Percentiles rank a stretch among this genome's conserved stretches.
Evolutionary conservation across 176 grass and related monocot genomes (phyloP).

Genomic region (Chloris gayana): DNA sequence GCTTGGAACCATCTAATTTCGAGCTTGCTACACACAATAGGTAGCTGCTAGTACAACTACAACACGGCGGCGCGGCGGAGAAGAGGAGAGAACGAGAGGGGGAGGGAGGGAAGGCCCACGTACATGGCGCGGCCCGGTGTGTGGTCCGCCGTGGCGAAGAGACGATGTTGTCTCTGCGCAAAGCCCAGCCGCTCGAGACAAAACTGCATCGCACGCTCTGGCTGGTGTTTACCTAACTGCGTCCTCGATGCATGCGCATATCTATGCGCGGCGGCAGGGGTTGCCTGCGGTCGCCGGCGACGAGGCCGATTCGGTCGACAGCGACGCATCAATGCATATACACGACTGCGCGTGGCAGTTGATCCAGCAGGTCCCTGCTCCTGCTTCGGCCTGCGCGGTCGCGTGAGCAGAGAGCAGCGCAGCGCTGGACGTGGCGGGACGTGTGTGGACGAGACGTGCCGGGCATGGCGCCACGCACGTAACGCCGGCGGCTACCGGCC

Average conservation of each 20-base stretch:
- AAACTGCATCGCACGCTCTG: no score
- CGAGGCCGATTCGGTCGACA: neutral
- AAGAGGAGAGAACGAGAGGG: neutral
- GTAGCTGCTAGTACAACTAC: no score
- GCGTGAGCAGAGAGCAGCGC: neutral
- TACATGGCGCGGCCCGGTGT: neutral
- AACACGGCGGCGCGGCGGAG: neutral
- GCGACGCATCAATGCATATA: neutral
- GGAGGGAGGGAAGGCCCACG: neutral
- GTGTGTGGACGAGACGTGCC: neutral
- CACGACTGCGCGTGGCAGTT: neutral
- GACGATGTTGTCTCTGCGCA: no score
- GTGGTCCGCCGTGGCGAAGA: no score
- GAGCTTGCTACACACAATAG: neutral
- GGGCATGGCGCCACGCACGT: slow-evolving; percentile 6
- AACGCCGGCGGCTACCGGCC: neutral
- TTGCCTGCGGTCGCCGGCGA: neutral
- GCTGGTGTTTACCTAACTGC: no score
- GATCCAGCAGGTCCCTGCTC: no score
- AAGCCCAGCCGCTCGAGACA: no score
- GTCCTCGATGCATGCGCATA: neutral
- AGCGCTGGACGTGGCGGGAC: neutral
- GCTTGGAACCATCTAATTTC: neutral
- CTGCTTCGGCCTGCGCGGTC: neutral
- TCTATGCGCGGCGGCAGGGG: neutral